Conservation (phyloP, 108 stramenopile species). For the Skeletonema potamos region DNA sequence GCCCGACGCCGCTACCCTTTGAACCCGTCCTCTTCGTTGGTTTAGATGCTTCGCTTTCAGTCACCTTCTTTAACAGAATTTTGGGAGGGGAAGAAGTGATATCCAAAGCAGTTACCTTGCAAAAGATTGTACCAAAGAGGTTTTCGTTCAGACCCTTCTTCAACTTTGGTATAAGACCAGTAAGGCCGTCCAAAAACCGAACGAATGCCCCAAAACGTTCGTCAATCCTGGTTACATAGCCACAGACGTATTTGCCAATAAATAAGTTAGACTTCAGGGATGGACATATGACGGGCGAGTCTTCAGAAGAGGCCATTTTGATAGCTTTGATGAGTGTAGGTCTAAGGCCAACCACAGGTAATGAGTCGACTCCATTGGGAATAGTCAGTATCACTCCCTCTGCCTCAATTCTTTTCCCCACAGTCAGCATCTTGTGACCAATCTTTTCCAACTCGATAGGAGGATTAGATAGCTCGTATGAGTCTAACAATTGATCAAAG, state of each 20-base stretch:
- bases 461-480: conserved; percentile 59
- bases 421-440: conserved; percentile 51
- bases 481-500: conserved; percentile 76
- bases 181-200: conserved; percentile 76
- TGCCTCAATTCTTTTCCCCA: conserved; percentile 77
- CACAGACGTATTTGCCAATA: conserved; percentile 66
- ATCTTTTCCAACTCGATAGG: conserved; percentile 62
- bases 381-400: conserved; percentile 63
- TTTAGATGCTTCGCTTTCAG: conserved; percentile 28
- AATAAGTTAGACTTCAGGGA: conserved; percentile 54
- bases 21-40: conserved; percentile 21
- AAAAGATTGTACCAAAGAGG: conserved; percentile 61
- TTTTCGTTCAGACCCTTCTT: conserved; percentile 72
- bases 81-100: conserved; percentile 59
- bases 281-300: conserved; percentile 49
- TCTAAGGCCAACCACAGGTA: conserved; percentile 72
- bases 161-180: conserved; percentile 79
- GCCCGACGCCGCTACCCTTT: conserved; percentile 9
- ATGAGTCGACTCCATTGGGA: conserved; percentile 52
- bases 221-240: conserved; percentile 73
- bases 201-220: conserved; percentile 81
- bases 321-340: conserved; percentile 54
- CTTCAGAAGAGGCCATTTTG: conserved; percentile 29
- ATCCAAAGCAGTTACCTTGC: conserved; percentile 75
- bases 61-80: conserved; percentile 57